Evolutionary conservation across 148 eudicot genomes (phyloP).

Genomic region (Dysphania ambrosioides): DNA sequence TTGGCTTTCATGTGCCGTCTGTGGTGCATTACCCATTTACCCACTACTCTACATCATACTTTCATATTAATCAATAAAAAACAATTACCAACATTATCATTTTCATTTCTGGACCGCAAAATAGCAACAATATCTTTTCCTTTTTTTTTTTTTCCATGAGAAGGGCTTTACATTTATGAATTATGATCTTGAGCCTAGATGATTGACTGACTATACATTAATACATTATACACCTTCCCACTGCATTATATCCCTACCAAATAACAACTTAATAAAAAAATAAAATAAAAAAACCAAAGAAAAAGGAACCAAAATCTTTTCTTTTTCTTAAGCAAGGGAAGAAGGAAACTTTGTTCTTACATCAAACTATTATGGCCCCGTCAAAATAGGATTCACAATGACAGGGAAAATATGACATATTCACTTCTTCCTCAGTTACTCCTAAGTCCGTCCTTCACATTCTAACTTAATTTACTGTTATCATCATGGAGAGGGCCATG

Average conservation of each 20-base stretch:
- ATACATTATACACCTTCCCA: constrained; percentile 14
- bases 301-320: constrained; percentile 11
- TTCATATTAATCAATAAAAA: not conserved
- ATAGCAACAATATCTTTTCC: not conserved
- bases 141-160: not conserved
- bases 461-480: not conserved
- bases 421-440: constrained; percentile 4
- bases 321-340: not conserved
- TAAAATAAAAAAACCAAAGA: not conserved
- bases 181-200: constrained; percentile 3
- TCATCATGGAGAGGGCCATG: not conserved
- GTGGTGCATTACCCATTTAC: constrained; percentile 8
- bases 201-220: constrained; percentile 18
- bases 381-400: constrained; percentile 2
- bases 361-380: not conserved
- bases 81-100: constrained; percentile 17
- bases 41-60: constrained; percentile 4
- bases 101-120: constrained; percentile 9
- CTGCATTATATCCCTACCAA: constrained; percentile 1
- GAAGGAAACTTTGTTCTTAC: constrained; percentile 6
- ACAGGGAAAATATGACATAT: not conserved
- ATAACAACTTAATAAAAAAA: not conserved
- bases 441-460: not conserved
- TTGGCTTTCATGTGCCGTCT: constrained; percentile 21
- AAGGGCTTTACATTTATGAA: constrained; percentile 15